These are phyloP conservation scores for Diaporthe helianthi DNA, from an alignment of 2,329 filamentous ascomycete species.

Conservation along the genomic window DNA sequence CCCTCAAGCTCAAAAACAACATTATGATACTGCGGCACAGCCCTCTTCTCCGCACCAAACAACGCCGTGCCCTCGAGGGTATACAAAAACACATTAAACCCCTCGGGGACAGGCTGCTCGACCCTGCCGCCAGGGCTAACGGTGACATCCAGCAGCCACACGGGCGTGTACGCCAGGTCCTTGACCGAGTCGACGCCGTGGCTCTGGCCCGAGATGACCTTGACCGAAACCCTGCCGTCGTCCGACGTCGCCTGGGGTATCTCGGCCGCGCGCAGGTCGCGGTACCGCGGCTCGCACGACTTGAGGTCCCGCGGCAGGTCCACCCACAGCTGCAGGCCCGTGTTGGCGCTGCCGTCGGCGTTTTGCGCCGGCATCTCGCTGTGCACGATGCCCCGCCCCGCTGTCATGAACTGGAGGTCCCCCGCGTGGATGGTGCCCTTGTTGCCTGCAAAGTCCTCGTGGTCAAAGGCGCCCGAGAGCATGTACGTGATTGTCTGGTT, in stretches of 20 bases:
- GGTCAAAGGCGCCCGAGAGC: slow-evolving; percentile 83
- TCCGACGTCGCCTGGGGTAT: slow-evolving; percentile 79
- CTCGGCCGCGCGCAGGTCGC: slow-evolving; percentile 79
- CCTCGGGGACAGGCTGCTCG: slow-evolving; percentile 75
- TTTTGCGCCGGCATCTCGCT: slow-evolving; percentile 92
- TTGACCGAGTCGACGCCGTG: slow-evolving; percentile 86
- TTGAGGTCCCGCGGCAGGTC: slow-evolving; percentile 85
- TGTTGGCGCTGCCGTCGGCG: slow-evolving; percentile 75
- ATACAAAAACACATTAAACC: slow-evolving; percentile 93
- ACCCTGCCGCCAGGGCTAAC: slow-evolving; percentile 81
- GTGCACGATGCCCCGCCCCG: slow-evolving; percentile 89
- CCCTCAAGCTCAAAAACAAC: slow-evolving; percentile 85
- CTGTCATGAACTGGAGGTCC: slow-evolving; percentile 99
- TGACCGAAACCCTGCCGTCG: slow-evolving; percentile 77
- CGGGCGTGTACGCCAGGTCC: slow-evolving; percentile 93
- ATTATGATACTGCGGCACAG: slow-evolving; percentile 79
- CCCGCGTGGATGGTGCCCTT: slow-evolving; percentile 82
- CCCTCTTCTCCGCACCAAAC: slow-evolving; percentile 62
- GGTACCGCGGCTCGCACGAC: slow-evolving; percentile 88
- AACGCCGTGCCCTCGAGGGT: slow-evolving; percentile 75
- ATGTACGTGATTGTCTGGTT: slow-evolving; percentile 91
- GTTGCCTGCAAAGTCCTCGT: slow-evolving; percentile 91
- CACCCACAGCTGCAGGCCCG: slow-evolving; percentile 95
- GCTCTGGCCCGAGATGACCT: slow-evolving; percentile 87
- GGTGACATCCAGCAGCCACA: slow-evolving; percentile 91